Conservation (phyloP, 148 eudicot species). For the Rhododendron ovatum region DNA sequence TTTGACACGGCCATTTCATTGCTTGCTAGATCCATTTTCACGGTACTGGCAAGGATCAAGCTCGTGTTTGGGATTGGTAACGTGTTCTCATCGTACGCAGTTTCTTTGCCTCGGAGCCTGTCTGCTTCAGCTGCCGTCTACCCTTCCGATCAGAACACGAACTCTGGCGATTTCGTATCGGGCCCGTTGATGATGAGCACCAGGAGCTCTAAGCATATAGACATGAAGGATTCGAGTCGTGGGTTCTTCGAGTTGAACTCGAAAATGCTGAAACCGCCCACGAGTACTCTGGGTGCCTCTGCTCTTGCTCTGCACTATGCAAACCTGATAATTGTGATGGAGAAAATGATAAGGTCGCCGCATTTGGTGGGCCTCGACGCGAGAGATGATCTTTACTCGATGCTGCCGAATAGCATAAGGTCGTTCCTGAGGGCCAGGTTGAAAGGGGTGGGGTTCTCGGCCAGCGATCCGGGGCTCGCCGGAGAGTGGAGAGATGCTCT, state of each 20-base stretch:
- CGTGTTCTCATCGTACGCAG: conserved; percentile 15
- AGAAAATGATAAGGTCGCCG: conserved; percentile 82
- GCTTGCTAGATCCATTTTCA: conserved; percentile 54
- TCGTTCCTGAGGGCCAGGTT: conserved; percentile 47
- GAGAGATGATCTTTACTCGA: conserved; percentile 75
- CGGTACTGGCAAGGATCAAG: conserved; percentile 63
- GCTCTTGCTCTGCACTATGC: conserved; percentile 82
- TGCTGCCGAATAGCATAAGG: conserved; percentile 75
- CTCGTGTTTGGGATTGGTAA: conserved; percentile 60
- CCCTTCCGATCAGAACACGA: conserved; percentile 37
- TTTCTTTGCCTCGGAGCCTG: conserved; percentile 56
- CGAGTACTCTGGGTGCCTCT: conserved; percentile 61
- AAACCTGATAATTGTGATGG: conserved; percentile 73
- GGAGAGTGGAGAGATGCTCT: conserved; percentile 89
- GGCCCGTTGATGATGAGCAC: conserved; percentile 26
- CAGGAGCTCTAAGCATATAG: conserved; percentile 15
- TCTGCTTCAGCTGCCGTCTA: conserved; percentile 75
- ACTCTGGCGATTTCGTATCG: conserved; percentile 26
- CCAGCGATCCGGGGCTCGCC: conserved; percentile 67
- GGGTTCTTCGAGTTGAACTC: conserved; percentile 58
- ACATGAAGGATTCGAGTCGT: background rate
- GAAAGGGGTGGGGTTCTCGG: conserved; percentile 70
- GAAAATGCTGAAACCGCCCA: conserved; percentile 43
- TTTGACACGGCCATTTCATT: conserved; percentile 49
- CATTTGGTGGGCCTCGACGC: conserved; percentile 83